A percentile compares a stretch with the other conserved stretches of the same genome.
phyloP scores from a whole-genome alignment of 2,329 filamentous ascomycete species.

The Xylariaceae sp. region DNA sequence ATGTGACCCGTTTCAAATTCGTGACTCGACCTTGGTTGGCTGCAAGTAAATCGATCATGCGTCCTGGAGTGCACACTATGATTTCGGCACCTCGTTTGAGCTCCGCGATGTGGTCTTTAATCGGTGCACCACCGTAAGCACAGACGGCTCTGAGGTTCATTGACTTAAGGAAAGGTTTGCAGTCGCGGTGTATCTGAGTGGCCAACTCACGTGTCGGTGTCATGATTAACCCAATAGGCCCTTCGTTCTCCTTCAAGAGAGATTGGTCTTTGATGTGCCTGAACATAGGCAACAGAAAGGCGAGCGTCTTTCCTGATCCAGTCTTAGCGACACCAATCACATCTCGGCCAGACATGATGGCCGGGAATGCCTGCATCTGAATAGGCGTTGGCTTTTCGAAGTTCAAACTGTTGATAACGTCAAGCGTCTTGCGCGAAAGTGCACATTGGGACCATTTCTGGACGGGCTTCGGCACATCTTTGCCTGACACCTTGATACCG shows the following conservation, averaged over 20 bases:
- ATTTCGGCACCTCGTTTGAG: conserved; percentile 93
- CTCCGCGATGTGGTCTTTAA: conserved; percentile 96
- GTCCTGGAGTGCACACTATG: conserved; percentile 88
- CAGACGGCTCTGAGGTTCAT: conserved; percentile 82
- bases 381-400: conserved; percentile 91
- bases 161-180: conserved; percentile 87
- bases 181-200: conserved; percentile 88
- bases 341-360: conserved; percentile 93
- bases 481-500: conserved; percentile 87
- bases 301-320: conserved; percentile 94
- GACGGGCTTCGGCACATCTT: conserved; percentile 86
- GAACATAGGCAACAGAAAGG: conserved; percentile 95
- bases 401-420: conserved; percentile 74
- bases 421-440: conserved; percentile 76
- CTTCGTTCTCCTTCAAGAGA: conserved; percentile 75
- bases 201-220: conserved; percentile 92
- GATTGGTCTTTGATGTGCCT: conserved; percentile 93
- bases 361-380: conserved; percentile 89
- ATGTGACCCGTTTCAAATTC: conserved; percentile 82
- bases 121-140: conserved; percentile 90
- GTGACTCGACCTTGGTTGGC: conserved; percentile 93
- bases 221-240: conserved; percentile 82
- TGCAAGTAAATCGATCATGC: conserved; percentile 90
- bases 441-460: conserved; percentile 97
- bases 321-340: conserved; percentile 97